Base-by-base conservation (phyloP, 768 basidiomycete genomes). In the Tulasnella sp. region DNA sequence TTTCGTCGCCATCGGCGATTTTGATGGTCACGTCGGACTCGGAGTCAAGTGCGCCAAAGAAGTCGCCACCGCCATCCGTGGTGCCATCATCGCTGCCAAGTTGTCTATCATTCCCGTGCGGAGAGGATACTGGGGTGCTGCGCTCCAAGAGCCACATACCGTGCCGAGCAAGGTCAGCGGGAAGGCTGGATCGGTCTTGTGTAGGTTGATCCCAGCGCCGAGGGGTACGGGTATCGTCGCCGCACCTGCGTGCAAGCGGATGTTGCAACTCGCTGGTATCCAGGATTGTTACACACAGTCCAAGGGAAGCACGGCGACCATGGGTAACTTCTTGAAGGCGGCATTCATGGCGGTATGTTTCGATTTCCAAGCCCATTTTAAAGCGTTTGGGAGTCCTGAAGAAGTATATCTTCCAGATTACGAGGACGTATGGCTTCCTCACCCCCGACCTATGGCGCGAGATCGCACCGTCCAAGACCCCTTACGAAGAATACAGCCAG, bases 21-120 rank as follows among this genome's bases (percentile, higher is more conserved):
- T 84, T 67, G 92, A 97, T 69, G 94, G 96, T 59, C 96, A 98
- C 72, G 93, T 99, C 69, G 96, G 96, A 68, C 84, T 99, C 69
- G 96, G 96, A 73, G 93, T 98, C 73, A 99, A 99, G 78, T 98
- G 94, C 70, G 93, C 96, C 66, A 99, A 99, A 80, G 96, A 99
- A 81, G 96, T 98, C 69, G 96, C 96, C 30, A 96, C 93, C 59
- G 96, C 96, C 67, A 99, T 99, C 72, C 92, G 96, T 69, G 96
- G 96, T 63, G 96, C 96, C 65, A 98, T 99, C 80, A 92, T 97
- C 76, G 83, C 92, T 64, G 96, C 96, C 70, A 99, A 99, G 72
- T 82, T 99, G 65, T 92, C 91, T 49, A 90, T 98, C 71, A 85
- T 98, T 70, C 96, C 96, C 67, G 96, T 99, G 64, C 88, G 96